A percentile compares a stretch with the other conserved stretches of the same genome.
These are phyloP conservation scores for Casaregolazyma lundiana DNA, from an alignment of 1,139 yeast genomes.

Conservation along the genomic window DNA sequence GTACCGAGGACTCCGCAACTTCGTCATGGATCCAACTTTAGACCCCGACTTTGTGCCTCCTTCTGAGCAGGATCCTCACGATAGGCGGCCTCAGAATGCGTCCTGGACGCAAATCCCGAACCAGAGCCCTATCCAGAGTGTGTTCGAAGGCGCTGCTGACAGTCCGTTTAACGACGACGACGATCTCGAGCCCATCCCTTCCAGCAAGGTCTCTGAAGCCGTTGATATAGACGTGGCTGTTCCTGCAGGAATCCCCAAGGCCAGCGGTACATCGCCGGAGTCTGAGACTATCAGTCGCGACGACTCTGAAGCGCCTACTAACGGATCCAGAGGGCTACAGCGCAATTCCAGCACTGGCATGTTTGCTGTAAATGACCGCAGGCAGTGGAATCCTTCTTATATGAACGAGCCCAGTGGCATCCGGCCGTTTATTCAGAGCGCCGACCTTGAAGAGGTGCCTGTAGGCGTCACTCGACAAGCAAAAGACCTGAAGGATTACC, in stretches of 20 bases:
- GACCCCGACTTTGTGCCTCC: slow-evolving; percentile 39
- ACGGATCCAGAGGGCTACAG: neutral
- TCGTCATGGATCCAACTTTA: slow-evolving; percentile 35
- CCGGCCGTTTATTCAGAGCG: slow-evolving; percentile 50
- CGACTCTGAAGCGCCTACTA: neutral
- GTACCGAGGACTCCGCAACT: neutral
- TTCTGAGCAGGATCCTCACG: slow-evolving; percentile 24
- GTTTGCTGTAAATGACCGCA: neutral
- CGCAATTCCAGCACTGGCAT: slow-evolving; percentile 2
- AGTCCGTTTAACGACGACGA: slow-evolving; percentile 66
- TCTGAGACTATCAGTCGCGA: neutral
- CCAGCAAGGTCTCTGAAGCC: neutral
- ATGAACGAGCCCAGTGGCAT: slow-evolving; percentile 30
- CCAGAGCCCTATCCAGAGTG: slow-evolving; percentile 67
- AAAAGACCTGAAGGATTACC: slow-evolving; percentile 56
- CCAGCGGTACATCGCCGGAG: neutral
- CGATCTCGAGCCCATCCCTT: neutral
- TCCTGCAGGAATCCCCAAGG: slow-evolving; percentile 22
- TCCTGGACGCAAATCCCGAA: slow-evolving; percentile 70
- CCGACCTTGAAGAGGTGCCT: slow-evolving; percentile 95
- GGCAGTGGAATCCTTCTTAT: slow-evolving; percentile 15
- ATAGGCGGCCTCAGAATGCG: slow-evolving; percentile 53
- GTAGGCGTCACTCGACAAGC: slow-evolving; percentile 91
- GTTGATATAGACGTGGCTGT: slow-evolving; percentile 12
- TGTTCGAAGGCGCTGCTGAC: slow-evolving; percentile 60